Evolutionary conservation across 179 eudicot genomes (phyloP).

Genomic region (Heliamphora pulchella): DNA sequence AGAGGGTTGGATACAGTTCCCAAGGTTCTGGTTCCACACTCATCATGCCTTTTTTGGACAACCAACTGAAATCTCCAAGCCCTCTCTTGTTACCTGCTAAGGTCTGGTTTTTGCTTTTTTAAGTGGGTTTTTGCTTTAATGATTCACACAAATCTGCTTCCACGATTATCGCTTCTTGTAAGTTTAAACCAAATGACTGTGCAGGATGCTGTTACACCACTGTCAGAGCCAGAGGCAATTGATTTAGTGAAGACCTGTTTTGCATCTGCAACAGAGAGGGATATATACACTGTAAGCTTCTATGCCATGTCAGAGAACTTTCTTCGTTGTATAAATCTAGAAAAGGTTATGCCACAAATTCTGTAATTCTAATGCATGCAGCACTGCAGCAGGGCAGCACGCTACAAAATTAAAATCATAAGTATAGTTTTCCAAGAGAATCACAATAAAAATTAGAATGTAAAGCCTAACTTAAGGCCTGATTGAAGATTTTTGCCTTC

Average conservation of each 20-base stretch:
- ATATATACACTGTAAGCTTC: slow-evolving; percentile 81
- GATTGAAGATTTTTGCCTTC: too few species aligned
- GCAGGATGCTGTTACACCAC: slow-evolving; percentile 95
- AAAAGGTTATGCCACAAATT: not conserved
- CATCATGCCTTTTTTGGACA: slow-evolving; percentile 88
- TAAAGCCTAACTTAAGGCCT: too few species aligned
- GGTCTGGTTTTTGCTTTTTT: slow-evolving; percentile 32
- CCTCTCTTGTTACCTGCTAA: slow-evolving; percentile 73
- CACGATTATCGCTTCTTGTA: not conserved
- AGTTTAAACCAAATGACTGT: slow-evolving; percentile 20
- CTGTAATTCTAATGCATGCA: not conserved
- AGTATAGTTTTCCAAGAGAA: not conserved
- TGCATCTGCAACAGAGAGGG: slow-evolving; percentile 96
- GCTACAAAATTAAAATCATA: not conserved
- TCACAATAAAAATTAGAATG: too few species aligned
- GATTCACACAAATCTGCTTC: not conserved
- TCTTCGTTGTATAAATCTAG: slow-evolving; percentile 9
- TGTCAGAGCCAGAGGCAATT: slow-evolving; percentile 82
- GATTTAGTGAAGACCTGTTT: slow-evolving; percentile 93
- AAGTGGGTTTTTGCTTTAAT: too few species aligned
- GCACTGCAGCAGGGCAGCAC: not conserved
- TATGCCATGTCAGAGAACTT: not conserved
- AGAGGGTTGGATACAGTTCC: slow-evolving; percentile 88
- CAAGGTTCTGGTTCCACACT: slow-evolving; percentile 94
- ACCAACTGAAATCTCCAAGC: slow-evolving; percentile 95